A percentile compares a stretch with the other conserved stretches of the same genome.
These are phyloP conservation scores for Agaricus blazei DNA, from an alignment of 768 basidiomycete species.

Conservation along the genomic window DNA sequence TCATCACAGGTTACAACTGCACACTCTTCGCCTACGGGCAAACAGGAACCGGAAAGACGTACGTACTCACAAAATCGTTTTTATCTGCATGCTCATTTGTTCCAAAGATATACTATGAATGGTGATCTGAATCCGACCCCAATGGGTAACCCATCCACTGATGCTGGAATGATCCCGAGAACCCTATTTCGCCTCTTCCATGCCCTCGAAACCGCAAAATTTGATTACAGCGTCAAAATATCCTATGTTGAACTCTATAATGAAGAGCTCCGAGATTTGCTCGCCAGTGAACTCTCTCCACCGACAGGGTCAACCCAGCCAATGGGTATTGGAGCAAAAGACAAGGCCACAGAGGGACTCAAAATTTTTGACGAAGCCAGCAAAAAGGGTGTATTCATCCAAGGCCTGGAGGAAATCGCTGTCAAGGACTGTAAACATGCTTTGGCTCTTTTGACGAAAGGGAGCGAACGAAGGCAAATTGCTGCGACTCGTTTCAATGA, in stretches of 20 bases:
- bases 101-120: conserved; percentile 87
- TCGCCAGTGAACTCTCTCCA: conserved; percentile 71
- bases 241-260: conserved; percentile 97
- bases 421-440: conserved; percentile 84
- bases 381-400: conserved; percentile 84
- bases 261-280: conserved; percentile 93
- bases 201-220: conserved; percentile 67
- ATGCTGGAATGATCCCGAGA: conserved; percentile 96
- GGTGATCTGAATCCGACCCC: conserved; percentile 83
- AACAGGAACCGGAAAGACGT: conserved; percentile 99
- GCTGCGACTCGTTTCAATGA: conserved; percentile 98
- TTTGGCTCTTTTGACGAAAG: conserved; percentile 78
- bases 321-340: conserved; percentile 67
- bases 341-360: conserved; percentile 49
- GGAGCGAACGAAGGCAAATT: conserved; percentile 86
- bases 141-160: conserved; percentile 80
- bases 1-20: conserved; percentile 95
- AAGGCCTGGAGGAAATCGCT: conserved; percentile 86
- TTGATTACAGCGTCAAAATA: conserved; percentile 90
- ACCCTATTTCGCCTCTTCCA: conserved; percentile 89
- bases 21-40: conserved; percentile 98
- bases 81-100: conserved; percentile 4
- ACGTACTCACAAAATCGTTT: conserved; percentile 7
- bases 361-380: conserved; percentile 89
- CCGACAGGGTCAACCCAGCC: conserved; percentile 68